Evolutionary conservation across 345 rosid species (phyloP), one percentile per base, ranked within the genome.

Genomic region (Melastoma malabathricum): DNA sequence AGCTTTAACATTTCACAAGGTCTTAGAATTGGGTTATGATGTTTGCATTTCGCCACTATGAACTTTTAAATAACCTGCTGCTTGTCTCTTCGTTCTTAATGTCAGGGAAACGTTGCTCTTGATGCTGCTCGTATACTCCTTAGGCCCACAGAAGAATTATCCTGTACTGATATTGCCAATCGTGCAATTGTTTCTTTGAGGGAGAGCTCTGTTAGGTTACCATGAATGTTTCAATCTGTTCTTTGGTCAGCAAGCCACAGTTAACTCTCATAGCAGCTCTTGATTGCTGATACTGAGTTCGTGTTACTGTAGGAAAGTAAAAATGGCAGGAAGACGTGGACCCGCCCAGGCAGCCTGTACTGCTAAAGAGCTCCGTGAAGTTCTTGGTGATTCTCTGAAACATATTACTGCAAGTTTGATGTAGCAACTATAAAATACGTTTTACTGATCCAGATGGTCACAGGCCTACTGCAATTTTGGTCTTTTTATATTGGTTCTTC

Each of bases 311-410:
- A 92, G 98, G 78, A 92, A 80, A 64, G 96, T 92, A 43, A 84
- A 77, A 68, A 59, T 92, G 51, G 74, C 84, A 41, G 96, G 96
- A 62, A 79, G 98, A 72, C 89, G 96, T 34, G 96, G 96, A 46
- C 98, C 98, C 52, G 81, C 76, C 68, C 98, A 87, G 71, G 93
- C 98, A 55, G 96, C 98, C 62, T 82, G 89, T 68, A 92, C 98
- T 39, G 84, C 93, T 0, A 92, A 87, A 73, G 98, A 92, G 75
- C 84, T 92, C 4, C 84, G 96, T 13, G 98, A 92, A 84, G 45
- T 84, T 70, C 86, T 84, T 51, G 94, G 97, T 88, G 68, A 51
- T 29, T 29, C 9, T 29, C 38, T 10, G 9, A 29, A 6, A 29
- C 38, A 29, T 29, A 29, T 29, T 5, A 10, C 23, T 22, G 29